Base-by-base conservation (phyloP, 768 basidiomycete genomes). In the Mycena amicta region DNA sequence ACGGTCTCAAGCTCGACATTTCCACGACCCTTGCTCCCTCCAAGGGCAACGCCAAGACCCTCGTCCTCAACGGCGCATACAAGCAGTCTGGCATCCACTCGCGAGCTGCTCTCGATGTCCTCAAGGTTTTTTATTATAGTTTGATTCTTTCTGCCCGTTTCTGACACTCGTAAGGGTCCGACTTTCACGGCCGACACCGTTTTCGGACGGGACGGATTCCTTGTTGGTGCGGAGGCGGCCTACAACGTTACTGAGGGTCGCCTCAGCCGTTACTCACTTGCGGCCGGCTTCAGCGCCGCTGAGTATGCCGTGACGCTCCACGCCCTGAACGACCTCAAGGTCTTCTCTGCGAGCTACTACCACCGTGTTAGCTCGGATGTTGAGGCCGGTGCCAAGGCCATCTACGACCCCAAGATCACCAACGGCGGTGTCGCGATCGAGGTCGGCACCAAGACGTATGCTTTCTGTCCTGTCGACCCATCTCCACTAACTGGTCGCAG, bases 111-210 rank as follows among this genome's bases (percentile, higher is more conserved):
- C 83, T 98, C 62, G 96, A 99, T 74, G 76, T 97, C 67, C 92
- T 97, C 90, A 96, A 92, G 89, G 77, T 67, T 51, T 39, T 53
- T 56, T 59, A 18, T 53, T 50, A 28, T 50, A 11, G 23, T 2
- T 63, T 51, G 52, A 57, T 57, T 53, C 45, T n/a, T 54, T 33
- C 25, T 60, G 22, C 45, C 22, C 12, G 51, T 39, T 39, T 47
- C 63, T 28, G 20, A 33, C 55, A 8, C 12, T 41, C 26, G 57
- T 2, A 57, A 97, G 95, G 97, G 97, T 52, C 96, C 96, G 47
- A 96, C 93, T 52, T 91, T 98, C 83, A 98, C 95, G 65, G 89
- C 95, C 51, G 97, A 99, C 77, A 84, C 93, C 60, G 97, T 96
- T 67, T 70, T 96, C 64, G 95, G 95, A 66, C 95, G 95, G 69